Percentiles rank a stretch among this genome's conserved stretches.
phyloP scores from a whole-genome alignment of 192 early-diverging fungal species.

The Spizellomyces punctatus region DNA sequence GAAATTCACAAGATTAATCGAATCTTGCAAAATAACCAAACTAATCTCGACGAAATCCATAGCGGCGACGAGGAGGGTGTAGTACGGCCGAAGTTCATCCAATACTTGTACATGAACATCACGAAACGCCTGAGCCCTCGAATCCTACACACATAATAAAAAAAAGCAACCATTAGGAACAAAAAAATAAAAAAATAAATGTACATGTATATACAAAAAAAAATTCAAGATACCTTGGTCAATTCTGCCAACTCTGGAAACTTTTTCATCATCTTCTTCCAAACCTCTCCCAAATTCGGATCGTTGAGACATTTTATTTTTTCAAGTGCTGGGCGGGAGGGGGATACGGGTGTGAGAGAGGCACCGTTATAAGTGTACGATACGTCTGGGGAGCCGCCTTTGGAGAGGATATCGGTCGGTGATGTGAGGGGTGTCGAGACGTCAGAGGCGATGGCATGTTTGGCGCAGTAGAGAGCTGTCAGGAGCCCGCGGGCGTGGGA shows the following conservation, averaged over 20 bases:
- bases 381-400: slow-evolving; percentile 34
- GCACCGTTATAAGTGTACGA: slow-evolving; percentile 29
- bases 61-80: slow-evolving; percentile 25
- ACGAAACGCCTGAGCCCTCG: slow-evolving; percentile 21
- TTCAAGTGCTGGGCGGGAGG: slow-evolving; percentile 32
- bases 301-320: slow-evolving; percentile 23
- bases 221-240: slow-evolving; percentile 10
- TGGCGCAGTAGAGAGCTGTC: slow-evolving; percentile 29
- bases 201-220: no score
- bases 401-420: slow-evolving; percentile 26
- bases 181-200: no score
- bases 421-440: slow-evolving; percentile 8
- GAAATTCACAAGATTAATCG: slow-evolving; percentile 24
- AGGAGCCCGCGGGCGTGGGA: slow-evolving; percentile 29
- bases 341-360: slow-evolving; percentile 23
- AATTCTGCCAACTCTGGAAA: slow-evolving; percentile 38
- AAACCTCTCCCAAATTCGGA: slow-evolving; percentile 12
- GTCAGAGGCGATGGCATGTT: slow-evolving; percentile 18
- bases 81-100: slow-evolving; percentile 30
- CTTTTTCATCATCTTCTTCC: slow-evolving; percentile 40
- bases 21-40: slow-evolving; percentile 14
- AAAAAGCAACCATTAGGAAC: no score
- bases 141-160: background rate
- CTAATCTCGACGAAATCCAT: slow-evolving; percentile 30
- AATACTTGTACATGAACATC: slow-evolving; percentile 11